Percentiles rank a stretch among this genome's conserved stretches.
phyloP scores from a whole-genome alignment of 352 stramenopile species.

The Phytophthora megakarya region DNA sequence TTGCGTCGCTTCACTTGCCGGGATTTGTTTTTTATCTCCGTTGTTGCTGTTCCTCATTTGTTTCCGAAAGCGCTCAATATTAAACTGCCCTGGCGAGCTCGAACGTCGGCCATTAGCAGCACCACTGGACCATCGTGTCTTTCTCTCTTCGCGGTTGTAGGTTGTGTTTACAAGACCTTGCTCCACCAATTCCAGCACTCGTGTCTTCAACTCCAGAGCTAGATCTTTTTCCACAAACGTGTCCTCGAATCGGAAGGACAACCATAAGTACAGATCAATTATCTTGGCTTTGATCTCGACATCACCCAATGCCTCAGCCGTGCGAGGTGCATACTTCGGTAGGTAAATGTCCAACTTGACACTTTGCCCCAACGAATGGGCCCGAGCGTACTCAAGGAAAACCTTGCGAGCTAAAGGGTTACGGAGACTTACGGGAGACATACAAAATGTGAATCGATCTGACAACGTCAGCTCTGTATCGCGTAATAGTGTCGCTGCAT shows the following conservation, averaged over 20 bases:
- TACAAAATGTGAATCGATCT: conserved; percentile 89
- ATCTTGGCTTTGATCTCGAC: conserved; percentile 93
- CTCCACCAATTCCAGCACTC: conserved; percentile 73
- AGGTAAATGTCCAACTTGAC: conserved; percentile 87
- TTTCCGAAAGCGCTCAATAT: conserved; percentile 19
- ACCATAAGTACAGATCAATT: conserved; percentile 95
- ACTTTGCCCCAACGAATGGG: conserved; percentile 67
- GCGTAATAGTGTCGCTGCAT: conserved; percentile 60
- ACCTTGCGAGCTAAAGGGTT: conserved; percentile 77
- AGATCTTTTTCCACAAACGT: conserved; percentile 81
- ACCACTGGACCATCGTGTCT: conserved; percentile 41
- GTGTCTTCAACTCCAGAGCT: conserved; percentile 65
- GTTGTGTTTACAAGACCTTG: conserved; percentile 78
- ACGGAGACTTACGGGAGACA: conserved; percentile 84
- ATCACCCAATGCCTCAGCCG: conserved; percentile 83
- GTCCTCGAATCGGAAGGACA: conserved; percentile 90
- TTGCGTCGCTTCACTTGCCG: no score
- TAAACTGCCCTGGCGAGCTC: neutral
- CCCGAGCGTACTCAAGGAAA: conserved; percentile 87
- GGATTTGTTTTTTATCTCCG: conserved; percentile 2
- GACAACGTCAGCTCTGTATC: conserved; percentile 74
- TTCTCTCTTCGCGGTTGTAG: conserved; percentile 62
- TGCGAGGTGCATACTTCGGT: conserved; percentile 66
- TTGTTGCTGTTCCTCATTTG: conserved; percentile 1
- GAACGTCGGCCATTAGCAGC: conserved; percentile 21